Percentiles rank a stretch among this genome's conserved stretches.
Evolutionary conservation across 768 basidiomycete species (phyloP).

Genomic region (Pseudohyphozyma bogoriensis): DNA sequence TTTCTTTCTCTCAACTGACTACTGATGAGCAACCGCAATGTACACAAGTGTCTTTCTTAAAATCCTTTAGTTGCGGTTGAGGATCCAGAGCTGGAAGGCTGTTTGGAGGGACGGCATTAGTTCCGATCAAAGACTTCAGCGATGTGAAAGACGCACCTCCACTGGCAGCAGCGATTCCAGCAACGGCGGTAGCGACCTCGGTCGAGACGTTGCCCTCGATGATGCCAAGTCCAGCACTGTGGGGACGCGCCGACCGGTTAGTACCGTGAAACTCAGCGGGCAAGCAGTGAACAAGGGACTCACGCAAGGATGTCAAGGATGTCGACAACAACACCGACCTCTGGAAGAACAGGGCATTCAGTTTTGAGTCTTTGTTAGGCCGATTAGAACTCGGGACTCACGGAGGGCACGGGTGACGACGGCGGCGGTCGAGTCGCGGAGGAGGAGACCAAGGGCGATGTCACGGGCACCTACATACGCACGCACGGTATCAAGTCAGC

Average conservation of each 20-base stretch:
- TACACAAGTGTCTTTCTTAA: no score
- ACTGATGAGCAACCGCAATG: neutral
- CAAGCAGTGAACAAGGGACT: no score
- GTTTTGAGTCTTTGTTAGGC: no score
- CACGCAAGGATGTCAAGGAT: neutral
- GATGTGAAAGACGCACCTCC: neutral
- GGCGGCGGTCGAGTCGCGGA: conserved; percentile 28
- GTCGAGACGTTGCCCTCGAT: conserved; percentile 1
- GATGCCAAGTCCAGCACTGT: neutral
- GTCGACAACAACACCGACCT: conserved; percentile 1
- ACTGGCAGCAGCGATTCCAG: neutral
- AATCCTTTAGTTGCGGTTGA: neutral
- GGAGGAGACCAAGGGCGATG: conserved; percentile 23
- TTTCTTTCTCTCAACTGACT: neutral
- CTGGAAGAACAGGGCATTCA: neutral
- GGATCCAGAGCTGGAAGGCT: conserved; percentile 6
- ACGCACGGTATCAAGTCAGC: neutral
- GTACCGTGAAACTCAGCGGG: neutral
- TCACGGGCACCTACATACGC: conserved; percentile 24
- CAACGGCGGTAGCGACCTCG: conserved; percentile 2
- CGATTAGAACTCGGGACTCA: neutral
- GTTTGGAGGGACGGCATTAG: neutral
- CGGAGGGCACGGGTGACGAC: conserved; percentile 29
- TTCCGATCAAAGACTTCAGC: no score
- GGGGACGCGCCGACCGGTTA: neutral